These are phyloP conservation scores for Cryoendolithus antarcticus DNA, from an alignment of 2,329 filamentous ascomycete genomes.

Conservation along the genomic window DNA sequence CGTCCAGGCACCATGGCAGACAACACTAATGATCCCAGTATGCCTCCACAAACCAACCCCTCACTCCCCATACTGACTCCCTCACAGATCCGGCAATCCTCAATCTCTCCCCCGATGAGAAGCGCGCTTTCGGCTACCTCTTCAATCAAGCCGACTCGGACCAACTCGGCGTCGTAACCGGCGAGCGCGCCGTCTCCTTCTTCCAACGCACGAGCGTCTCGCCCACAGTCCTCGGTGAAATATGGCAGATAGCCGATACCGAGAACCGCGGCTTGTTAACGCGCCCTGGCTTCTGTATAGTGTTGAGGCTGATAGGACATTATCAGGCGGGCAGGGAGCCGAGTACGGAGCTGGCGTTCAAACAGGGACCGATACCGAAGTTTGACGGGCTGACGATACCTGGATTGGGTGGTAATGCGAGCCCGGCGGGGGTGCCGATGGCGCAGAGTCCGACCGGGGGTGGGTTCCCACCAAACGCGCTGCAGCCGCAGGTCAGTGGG, in stretches of 20 bases:
- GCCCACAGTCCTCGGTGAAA: conserved; percentile 80
- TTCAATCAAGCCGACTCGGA: conserved; percentile 90
- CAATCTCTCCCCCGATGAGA: conserved; percentile 83
- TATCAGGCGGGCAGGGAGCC: conserved; percentile 80
- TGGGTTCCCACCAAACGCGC: conserved; percentile 13
- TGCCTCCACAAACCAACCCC: background rate
- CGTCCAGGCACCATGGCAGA: conserved; percentile 13
- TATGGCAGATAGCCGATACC: conserved; percentile 97
- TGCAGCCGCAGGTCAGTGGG: conserved; percentile 22
- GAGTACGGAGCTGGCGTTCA: conserved; percentile 66
- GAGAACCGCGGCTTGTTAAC: conserved; percentile 93
- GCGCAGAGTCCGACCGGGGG: conserved; percentile 13
- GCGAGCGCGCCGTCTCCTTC: conserved; percentile 92
- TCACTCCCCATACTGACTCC: conserved; percentile 7
- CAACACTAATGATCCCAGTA: conserved; percentile 7
- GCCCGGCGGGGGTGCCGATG: conserved; percentile 5
- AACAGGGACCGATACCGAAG: conserved; percentile 76
- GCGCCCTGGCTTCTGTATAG: conserved; percentile 83
- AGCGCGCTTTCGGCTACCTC: conserved; percentile 82
- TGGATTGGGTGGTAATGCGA: conserved; percentile 5
- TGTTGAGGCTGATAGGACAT: conserved; percentile 87
- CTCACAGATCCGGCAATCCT: conserved; percentile 20
- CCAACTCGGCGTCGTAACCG: conserved; percentile 82
- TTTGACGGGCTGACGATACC: conserved; percentile 65
- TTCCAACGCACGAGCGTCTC: conserved; percentile 92